Percentiles rank a stretch among this genome's conserved stretches.
Evolutionary conservation across 495 filamentous ascomycete species (phyloP).

Genomic region (Immersiella caudata): DNA sequence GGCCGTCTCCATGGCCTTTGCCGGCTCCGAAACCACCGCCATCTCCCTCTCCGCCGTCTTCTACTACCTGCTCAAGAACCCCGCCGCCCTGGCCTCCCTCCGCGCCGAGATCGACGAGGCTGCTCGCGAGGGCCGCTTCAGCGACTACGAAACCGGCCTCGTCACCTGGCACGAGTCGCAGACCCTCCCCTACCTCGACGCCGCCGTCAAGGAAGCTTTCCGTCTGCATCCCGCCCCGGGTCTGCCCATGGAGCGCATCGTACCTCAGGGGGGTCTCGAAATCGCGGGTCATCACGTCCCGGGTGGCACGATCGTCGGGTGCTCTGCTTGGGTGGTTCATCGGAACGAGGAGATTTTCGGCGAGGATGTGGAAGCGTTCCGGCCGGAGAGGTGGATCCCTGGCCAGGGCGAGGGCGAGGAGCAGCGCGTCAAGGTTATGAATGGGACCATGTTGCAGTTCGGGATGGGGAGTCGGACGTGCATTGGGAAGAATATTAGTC

Average conservation of each 20-base stretch:
- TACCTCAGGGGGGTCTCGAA: constrained; percentile 58
- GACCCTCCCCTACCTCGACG: constrained; percentile 64
- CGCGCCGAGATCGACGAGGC: constrained; percentile 59
- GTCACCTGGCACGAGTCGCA: constrained; percentile 64
- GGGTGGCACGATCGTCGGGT: constrained; percentile 67
- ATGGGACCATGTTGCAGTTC: constrained; percentile 64
- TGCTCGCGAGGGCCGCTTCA: constrained; percentile 49
- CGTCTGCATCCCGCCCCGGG: constrained; percentile 66
- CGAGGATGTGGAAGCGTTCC: constrained; percentile 56
- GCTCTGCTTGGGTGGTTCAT: constrained; percentile 66
- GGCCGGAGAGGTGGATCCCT: constrained; percentile 63
- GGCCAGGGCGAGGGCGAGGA: constrained; percentile 44
- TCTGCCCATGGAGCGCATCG: constrained; percentile 65
- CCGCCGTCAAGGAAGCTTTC: constrained; percentile 70
- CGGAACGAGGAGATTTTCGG: constrained; percentile 61
- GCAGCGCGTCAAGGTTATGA: constrained; percentile 56
- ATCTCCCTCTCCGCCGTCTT: constrained; percentile 65
- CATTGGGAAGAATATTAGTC: constrained; percentile 71
- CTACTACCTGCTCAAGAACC: constrained; percentile 65
- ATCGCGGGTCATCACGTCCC: constrained; percentile 58
- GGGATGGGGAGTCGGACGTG: constrained; percentile 64
- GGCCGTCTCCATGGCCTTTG: constrained; percentile 67
- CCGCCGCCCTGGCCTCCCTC: constrained; percentile 46
- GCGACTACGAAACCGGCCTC: constrained; percentile 54
- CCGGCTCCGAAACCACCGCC: constrained; percentile 65